Evolutionary conservation across 2,329 filamentous ascomycete species (phyloP).

Genomic region (Aspergillus terreus): DNA sequence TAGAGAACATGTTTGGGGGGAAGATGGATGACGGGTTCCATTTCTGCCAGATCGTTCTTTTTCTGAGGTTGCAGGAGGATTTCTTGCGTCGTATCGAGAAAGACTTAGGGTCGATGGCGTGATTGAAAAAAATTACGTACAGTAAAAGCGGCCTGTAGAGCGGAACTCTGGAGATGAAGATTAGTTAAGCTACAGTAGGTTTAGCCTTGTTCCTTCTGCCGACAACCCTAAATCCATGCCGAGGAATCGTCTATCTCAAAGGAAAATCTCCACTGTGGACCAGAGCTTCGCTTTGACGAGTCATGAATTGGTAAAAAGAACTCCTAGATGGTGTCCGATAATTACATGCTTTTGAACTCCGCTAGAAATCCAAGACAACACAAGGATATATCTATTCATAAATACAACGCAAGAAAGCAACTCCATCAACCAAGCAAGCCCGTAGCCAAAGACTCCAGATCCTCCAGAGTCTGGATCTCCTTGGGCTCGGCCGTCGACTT

Average conservation of each 20-base stretch:
- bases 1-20: too few relatives aligned
- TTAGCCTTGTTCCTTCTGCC: not conserved
- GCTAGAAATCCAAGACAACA: constrained; percentile 15
- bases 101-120: constrained; percentile 21
- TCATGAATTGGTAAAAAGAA: not conserved
- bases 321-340: not conserved
- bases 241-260: not conserved
- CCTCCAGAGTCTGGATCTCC: constrained; percentile 43
- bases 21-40: not conserved
- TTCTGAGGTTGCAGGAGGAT: not conserved
- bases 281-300: constrained; percentile 1
- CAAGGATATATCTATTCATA: constrained; percentile 11
- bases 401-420: constrained; percentile 6
- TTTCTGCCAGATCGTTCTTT: not conserved
- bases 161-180: not conserved
- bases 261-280: not conserved
- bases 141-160: not conserved
- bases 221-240: constrained; percentile 1
- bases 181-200: too few relatives aligned
- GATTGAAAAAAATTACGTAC: constrained; percentile 19
- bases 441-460: constrained; percentile 46
- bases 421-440: constrained; percentile 36
- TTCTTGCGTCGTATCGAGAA: not conserved
- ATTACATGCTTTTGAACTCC: constrained; percentile 24
- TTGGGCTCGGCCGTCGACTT: constrained; percentile 21